Evolutionary conservation across 2,329 filamentous ascomycete species (phyloP), one percentile per base, ranked within the genome.

Genomic region (Verticillium alfalfae): DNA sequence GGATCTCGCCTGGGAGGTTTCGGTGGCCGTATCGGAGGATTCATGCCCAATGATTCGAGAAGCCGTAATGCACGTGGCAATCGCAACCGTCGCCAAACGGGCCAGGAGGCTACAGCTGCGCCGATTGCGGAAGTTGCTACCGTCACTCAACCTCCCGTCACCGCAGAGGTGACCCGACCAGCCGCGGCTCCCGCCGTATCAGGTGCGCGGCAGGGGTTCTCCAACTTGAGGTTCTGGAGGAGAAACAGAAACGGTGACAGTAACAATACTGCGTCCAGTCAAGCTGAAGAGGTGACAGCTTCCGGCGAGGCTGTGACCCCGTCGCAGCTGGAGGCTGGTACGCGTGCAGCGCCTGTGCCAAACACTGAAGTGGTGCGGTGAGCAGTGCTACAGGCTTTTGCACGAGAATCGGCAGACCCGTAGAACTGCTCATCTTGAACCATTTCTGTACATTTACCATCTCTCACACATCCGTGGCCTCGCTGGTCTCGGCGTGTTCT

Each of bases 291-390:
- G 15, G 65, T 65, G 22, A 64, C 66, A 13, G 67, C 67, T 15
- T 70, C 70, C 10, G 70, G 68, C 26, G 66, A 70, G 12, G 71
- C 70, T 57, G 70, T 76, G 34, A 81, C 79, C 12, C 80, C 80
- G 6, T 79, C 78, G 58, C 79, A 82, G 65, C 72, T 82, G 12
- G 80, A 82, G 69, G 74, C 80, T 31, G 80, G 78, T 60, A 70
- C 71, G 58, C 73, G 74, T 58, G 67, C 69, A 38, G 64, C 69
- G 9, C 64, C 66, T 38, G 49, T 55, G 26, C 39, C 58, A 16
- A 62, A 36, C 6, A 55, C 26, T 10, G 41, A 59, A 34, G 31
- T 26, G 12, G 45, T 55, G 2, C 41, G 58, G 41, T 59, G 39
- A 59, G 18, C 13, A 34, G 10, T 34, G 12, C 26, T n/a, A n/a